Base-by-base conservation (phyloP, 2,329 filamentous ascomycete species). In the Penicillium sumatraense region DNA sequence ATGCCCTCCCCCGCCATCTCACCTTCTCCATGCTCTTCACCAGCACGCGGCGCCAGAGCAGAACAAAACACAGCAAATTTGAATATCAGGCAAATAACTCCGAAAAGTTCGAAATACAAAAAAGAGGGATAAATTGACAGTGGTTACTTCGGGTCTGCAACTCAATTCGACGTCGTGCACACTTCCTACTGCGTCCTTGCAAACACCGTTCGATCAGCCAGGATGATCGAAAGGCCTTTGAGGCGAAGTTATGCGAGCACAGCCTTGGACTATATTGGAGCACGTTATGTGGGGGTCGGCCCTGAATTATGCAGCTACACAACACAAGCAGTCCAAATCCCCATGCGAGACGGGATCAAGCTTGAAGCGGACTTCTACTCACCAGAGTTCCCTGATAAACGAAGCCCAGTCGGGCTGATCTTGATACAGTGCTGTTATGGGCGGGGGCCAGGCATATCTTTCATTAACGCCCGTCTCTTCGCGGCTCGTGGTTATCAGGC, bases 361-460 rank as follows among this genome's bases (percentile, higher is more conserved):
- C 36, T 61, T 21, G 57, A 49, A 9, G 59, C 56, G 44, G 59
- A 61, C 33, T 51, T 59, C 21, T 61, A 59, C 38, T 27, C 45
- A 21, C 59, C 59, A 18, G 48, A 53, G 18, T 26, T 61, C n/a
- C 56, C 54, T 3, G 23, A 45, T 1, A 38, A 42, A 16, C 49
- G 57, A 23, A 24, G 26, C 23, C 48, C 56, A 1, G 49, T 46
- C 5, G 59, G 59, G 5, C 27, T 59, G 2, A 53, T 61, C n/a
- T 40, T 61, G 49, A 49, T 57, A 16, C 59, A 61, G 36, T 61
- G 56, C 14, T 61, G 59, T 26, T 61, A 61, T 14, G 59, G 59
- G 16, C 51, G 59, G 16, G 53, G 54, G 1, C 16, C 46, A 20
- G 54, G 57, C 3, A 59, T 61, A 8, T 49, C 59, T 2, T 61